Evolutionary conservation across 1,284 basidiomycete genomes (phyloP).

Genomic region (Rhodotorula sp.): DNA sequence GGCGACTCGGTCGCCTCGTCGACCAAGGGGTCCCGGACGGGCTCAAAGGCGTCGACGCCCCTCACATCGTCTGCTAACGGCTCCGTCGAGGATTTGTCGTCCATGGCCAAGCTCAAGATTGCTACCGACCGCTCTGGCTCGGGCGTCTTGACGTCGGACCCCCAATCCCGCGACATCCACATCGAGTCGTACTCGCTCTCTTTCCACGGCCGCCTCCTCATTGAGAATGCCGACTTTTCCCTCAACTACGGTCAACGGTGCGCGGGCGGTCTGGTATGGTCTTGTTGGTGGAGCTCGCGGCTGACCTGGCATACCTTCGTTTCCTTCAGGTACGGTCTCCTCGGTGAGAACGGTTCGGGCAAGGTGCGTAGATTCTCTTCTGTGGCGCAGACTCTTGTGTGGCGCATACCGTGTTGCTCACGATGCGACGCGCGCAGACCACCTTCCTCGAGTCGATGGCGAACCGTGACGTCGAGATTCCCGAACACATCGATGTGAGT

Average conservation of each 20-base stretch:
- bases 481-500: constrained; percentile 78
- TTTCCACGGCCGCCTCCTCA: constrained; percentile 91
- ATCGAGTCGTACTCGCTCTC: constrained; percentile 94
- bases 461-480: constrained; percentile 90
- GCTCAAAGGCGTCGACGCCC: constrained; percentile 66
- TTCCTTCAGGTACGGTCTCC: constrained; percentile 68
- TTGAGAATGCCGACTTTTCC: constrained; percentile 84
- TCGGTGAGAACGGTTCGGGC: constrained; percentile 96
- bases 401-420: background rate
- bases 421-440: constrained; percentile 49
- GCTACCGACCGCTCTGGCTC: constrained; percentile 86
- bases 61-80: constrained; percentile 61
- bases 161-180: constrained; percentile 92
- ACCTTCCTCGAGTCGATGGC: constrained; percentile 64
- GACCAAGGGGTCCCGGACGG: constrained; percentile 55
- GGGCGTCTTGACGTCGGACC: constrained; percentile 89
- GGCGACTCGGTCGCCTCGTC: constrained; percentile 51
- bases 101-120: constrained; percentile 82
- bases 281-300: no score
- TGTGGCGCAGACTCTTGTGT: background rate
- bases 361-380: constrained; percentile 64
- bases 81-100: constrained; percentile 51
- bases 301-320: background rate
- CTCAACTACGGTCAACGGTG: constrained; percentile 93
- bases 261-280: constrained; percentile 22